Conservation (phyloP, 805 yeast genomes). For the Wickerhamiella sergipiensis region DNA sequence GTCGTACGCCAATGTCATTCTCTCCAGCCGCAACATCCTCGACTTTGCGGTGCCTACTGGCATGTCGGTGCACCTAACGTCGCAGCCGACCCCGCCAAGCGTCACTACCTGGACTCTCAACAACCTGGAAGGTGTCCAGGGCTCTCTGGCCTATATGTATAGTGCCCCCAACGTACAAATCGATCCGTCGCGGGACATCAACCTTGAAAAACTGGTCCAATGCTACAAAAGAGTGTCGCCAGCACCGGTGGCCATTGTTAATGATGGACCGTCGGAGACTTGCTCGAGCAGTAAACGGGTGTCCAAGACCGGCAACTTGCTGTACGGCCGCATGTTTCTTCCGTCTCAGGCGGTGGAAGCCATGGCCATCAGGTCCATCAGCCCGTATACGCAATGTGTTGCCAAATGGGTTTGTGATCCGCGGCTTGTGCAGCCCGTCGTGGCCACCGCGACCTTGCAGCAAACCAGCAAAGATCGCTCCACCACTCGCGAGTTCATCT, state of each 20-base stretch:
- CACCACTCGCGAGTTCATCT: conserved; percentile 59
- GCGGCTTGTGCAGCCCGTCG: conserved; percentile 37
- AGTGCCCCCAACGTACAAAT: conserved; percentile 43
- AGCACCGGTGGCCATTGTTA: background rate
- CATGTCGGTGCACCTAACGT: conserved; percentile 47
- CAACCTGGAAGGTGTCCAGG: conserved; percentile 51
- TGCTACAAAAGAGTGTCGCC: conserved; percentile 10
- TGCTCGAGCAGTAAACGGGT: background rate
- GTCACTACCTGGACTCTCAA: conserved; percentile 63
- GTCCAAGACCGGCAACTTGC: conserved; percentile 21
- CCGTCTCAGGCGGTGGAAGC: conserved; percentile 85
- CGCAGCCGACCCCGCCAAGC: conserved; percentile 53
- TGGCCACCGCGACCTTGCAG: conserved; percentile 21
- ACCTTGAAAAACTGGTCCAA: conserved; percentile 14
- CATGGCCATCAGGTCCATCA: conserved; percentile 34
- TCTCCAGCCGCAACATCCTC: conserved; percentile 33
- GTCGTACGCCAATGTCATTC: conserved; percentile 52
- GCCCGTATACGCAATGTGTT: conserved; percentile 47
- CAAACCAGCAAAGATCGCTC: background rate
- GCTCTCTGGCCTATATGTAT: conserved; percentile 72
- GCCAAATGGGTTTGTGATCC: conserved; percentile 66
- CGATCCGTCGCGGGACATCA: conserved; percentile 24
- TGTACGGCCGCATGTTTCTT: conserved; percentile 78
- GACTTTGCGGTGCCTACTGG: conserved; percentile 66
- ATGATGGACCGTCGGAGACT: background rate